Base-by-base conservation (phyloP, 177 flowering plant species). In the Vitis hybrid region DNA sequence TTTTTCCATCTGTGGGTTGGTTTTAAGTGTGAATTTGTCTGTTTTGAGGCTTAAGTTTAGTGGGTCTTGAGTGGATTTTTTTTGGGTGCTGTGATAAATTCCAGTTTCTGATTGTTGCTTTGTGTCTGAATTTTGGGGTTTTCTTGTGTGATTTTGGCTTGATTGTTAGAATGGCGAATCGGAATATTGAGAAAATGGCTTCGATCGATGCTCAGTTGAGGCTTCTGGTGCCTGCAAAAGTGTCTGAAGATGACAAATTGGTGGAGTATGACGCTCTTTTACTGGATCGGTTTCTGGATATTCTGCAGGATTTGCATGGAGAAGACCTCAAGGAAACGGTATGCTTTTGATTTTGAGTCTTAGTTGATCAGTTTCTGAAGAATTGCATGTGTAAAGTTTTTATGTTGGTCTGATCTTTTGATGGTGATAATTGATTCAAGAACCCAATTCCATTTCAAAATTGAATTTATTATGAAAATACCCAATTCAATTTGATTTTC, bases 191-290 rank as follows among this genome's bases (percentile, higher is more conserved):
- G 90, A 93, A 94, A 74, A 6, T 91, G 81, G 93, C 92, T 8
- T 93, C 99, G 12, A 93, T 94, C n/a, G 99, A 94, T 69, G 96
- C 98, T 8, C 98, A 94, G 68, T 78, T 94, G 52, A 77, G 99
- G 87, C 90, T 81, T 73, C 72, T 94, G 78, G 95, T 84, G 19
- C 99, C 99, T 9, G 83, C 75, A 1, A 93, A 84, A 81, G 94
- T 93, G 12, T 88, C 95, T 24, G 98, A 92, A 75, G 98, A 94
- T 70, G 98, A 94, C 56, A 94, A 93, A 79, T 76, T 93, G 70
- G 83, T 94, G 27, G 99, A 94, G 82, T 94, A 93, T 62, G 99
- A 94, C 72, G 97, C 99, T 49, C 71, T 94, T 77, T 85, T 94
- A 24, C 66, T 94, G 83, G 99, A 94, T 84, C 87, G 96, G 3